Evolutionary conservation across 805 yeast species (phyloP).

Genomic region (Sugiyamaella boreocaroliniensis): DNA sequence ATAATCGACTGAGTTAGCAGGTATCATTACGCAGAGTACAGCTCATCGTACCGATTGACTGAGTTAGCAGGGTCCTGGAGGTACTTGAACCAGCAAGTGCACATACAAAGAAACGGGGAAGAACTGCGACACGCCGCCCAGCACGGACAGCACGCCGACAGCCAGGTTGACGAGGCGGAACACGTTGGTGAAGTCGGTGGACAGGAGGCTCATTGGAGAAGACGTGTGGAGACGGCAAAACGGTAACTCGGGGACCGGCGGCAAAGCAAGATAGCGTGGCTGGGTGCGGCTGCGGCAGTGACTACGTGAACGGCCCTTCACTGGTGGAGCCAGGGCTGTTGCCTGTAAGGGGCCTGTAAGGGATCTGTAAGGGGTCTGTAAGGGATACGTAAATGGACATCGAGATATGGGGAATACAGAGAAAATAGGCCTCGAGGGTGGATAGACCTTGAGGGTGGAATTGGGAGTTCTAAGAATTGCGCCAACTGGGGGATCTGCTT

Average conservation of each 20-base stretch:
- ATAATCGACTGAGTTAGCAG: slow-evolving; percentile 22
- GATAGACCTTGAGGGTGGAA: too few species aligned
- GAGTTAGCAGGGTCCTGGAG: too few species aligned
- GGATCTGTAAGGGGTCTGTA: too few species aligned
- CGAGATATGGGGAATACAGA: too few species aligned
- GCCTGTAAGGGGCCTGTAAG: too few species aligned
- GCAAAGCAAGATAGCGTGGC: slow-evolving; percentile 1
- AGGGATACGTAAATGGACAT: too few species aligned
- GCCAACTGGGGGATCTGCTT: too few species aligned
- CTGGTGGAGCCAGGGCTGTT: not conserved
- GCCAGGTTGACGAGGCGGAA: slow-evolving; percentile 30
- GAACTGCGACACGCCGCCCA: slow-evolving; percentile 29
- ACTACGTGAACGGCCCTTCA: not conserved
- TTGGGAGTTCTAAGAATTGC: too few species aligned
- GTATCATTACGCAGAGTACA: too few species aligned
- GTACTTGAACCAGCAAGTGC: too few species aligned
- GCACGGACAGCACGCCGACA: slow-evolving; percentile 24
- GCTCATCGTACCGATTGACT: slow-evolving; percentile 21
- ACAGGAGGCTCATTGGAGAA: slow-evolving; percentile 15
- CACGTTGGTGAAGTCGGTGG: slow-evolving; percentile 28
- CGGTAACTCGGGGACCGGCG: too few species aligned
- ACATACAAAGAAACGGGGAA: slow-evolving; percentile 27
- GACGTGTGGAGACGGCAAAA: not conserved
- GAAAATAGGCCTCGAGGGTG: too few species aligned
- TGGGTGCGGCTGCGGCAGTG: not conserved